Conservation (phyloP, 139 green algal genomes). For the Pleodorina starrii region DNA sequence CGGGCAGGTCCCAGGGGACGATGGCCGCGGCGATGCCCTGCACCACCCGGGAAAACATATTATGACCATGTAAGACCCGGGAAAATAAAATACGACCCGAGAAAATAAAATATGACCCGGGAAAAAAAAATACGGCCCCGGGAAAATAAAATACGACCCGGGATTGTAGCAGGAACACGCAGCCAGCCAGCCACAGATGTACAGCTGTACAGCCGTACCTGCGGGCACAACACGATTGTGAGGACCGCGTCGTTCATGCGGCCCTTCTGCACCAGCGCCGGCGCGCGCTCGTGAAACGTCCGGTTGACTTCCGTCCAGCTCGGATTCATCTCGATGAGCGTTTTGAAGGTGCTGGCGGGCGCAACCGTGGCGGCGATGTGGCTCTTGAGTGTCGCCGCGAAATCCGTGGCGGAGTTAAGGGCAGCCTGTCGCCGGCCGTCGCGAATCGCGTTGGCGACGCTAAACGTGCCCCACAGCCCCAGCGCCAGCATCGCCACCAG, state of each 20-base stretch:
- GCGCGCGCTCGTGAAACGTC: conserved; percentile 14
- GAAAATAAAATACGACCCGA: no score
- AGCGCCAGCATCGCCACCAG: conserved; percentile 22
- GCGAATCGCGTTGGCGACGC: neutral
- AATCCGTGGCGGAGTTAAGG: neutral
- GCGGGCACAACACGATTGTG: conserved; percentile 36
- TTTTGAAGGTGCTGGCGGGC: conserved; percentile 32
- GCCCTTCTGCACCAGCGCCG: neutral
- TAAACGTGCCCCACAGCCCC: conserved; percentile 38
- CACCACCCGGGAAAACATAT: no score
- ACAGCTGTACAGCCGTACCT: no score
- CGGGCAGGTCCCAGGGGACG: neutral
- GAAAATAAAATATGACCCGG: no score
- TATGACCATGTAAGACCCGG: no score
- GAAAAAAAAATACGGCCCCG: no score
- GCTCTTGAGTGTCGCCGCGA: neutral
- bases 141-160: no score
- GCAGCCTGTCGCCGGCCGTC: neutral
- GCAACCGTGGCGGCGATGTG: conserved; percentile 22
- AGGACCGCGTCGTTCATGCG: neutral
- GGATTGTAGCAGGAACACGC: no score
- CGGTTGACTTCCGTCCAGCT: neutral
- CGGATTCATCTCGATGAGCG: conserved; percentile 16
- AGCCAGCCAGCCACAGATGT: no score
- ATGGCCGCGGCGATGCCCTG: conserved; percentile 34